These are phyloP conservation scores for Candida michaelii DNA, from an alignment of 805 yeast genomes.

Conservation along the genomic window DNA sequence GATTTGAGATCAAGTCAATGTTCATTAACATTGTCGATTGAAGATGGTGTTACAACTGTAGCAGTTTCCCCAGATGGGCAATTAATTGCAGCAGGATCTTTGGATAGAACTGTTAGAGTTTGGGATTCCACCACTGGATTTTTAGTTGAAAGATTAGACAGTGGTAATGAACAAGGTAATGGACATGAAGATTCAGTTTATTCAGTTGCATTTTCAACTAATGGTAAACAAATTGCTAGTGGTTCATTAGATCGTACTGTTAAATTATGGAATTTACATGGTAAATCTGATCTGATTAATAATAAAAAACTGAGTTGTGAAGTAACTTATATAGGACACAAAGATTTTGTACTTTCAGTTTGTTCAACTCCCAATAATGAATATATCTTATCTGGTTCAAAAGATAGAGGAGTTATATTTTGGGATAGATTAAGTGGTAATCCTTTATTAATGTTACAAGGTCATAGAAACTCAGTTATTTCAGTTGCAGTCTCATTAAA, in stretches of 20 bases:
- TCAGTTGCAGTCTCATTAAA: constrained; percentile 89
- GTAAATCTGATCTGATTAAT: constrained; percentile 30
- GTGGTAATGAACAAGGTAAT: constrained; percentile 82
- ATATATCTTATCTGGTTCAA: constrained; percentile 90
- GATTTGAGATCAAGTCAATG: constrained; percentile 88
- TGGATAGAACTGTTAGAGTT: constrained; percentile 92
- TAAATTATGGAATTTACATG: constrained; percentile 90
- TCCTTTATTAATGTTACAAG: constrained; percentile 92
- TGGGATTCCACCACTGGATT: constrained; percentile 95
- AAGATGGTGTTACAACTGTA: constrained; percentile 97
- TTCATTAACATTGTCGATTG: constrained; percentile 82
- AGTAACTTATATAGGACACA: constrained; percentile 92
- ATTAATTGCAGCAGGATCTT: constrained; percentile 92
- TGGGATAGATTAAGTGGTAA: constrained; percentile 94
- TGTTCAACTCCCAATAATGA: constrained; percentile 92
- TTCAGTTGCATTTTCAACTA: constrained; percentile 88
- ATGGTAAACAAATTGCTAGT: constrained; percentile 87
- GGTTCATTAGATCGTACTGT: constrained; percentile 96
- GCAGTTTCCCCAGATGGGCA: constrained; percentile 96
- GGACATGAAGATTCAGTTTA: constrained; percentile 97
- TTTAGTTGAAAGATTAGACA: constrained; percentile 87
- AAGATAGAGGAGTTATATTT: constrained; percentile 94
- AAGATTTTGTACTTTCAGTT: constrained; percentile 91
- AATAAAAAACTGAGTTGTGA: constrained; percentile 63
- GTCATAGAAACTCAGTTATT: constrained; percentile 93